Base-by-base conservation (phyloP, 2,329 filamentous ascomycete species). In the Penicillium janthinellum region DNA sequence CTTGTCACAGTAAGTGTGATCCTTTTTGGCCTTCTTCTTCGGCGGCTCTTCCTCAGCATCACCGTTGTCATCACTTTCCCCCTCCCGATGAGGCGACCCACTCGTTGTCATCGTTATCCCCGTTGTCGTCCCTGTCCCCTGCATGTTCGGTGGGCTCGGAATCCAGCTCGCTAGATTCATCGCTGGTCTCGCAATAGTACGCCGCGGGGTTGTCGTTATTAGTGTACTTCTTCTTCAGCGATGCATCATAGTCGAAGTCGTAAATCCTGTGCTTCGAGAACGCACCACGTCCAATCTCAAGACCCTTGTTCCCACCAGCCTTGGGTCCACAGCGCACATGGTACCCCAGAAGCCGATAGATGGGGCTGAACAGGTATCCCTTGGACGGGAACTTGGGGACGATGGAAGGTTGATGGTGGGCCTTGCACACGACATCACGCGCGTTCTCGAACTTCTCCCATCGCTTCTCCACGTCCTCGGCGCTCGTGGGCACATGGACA, bases 311-410 rank as follows among this genome's bases (percentile, higher is more conserved):
- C 8, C 10, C 38, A 25, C 22, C 28, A 12, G 31, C 12, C n/a
- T 41, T 28, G 12, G 57, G 57, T 17, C 56, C 55, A 50, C 51
- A 56, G 14, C 42, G 38, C 12, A 57, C 37, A 22, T 54, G 28
- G 44, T 60, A 65, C 8, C 60, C 61, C 0, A 37, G 58, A 50
- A 65, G 35, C 15, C 34, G 44, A 34, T 38, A 59, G 20, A 64
- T 55, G 1, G 56, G 52, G 15, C 38, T 17, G 14, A 64, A 10
- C 25, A 48, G 20, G 20, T 54, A 59, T 14, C 54, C 56, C 11
- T 41, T 51, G 1, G 52, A 34, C 6, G 47, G 53, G 20, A 41
- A 39, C 50, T 28, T 57, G 1, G 61, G 59, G 5, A 64, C 49
- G 4, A 64, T 38, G 34, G 59, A 51, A 17, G 34, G 12, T 10